phyloP scores from a whole-genome alignment of 352 stramenopile species.

The Pythium brachiatum region DNA sequence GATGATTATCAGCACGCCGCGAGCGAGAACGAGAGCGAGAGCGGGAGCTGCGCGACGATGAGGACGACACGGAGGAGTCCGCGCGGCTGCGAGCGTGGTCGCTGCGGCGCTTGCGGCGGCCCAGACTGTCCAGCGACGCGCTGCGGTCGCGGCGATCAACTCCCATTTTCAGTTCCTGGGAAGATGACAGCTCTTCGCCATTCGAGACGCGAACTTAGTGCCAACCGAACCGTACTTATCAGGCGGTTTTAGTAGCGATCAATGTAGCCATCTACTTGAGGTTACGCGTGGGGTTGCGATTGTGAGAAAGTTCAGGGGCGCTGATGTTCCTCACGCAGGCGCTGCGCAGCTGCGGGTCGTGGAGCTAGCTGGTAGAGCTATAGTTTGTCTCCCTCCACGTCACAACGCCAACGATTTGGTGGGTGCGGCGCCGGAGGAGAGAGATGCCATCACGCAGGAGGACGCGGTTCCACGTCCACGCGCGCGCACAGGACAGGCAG shows the following conservation, averaged over 20 bases:
- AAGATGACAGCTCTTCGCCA: too few species aligned
- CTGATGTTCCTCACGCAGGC: not conserved
- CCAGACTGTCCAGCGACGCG: constrained; percentile 64
- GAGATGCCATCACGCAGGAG: too few species aligned
- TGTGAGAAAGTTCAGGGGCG: too few species aligned
- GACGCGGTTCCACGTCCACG: not conserved
- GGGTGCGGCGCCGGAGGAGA: too few species aligned
- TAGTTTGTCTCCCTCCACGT: not conserved
- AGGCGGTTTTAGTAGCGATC: not conserved
- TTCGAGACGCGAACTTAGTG: not conserved
- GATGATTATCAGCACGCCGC: not conserved
- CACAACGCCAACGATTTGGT: too few species aligned
- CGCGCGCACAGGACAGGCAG: constrained; percentile 33
- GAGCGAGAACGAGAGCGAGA: constrained; percentile 13
- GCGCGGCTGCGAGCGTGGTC: constrained; percentile 19
- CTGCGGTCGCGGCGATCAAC: constrained; percentile 39
- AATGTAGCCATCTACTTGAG: not conserved
- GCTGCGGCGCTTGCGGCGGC: constrained; percentile 31
- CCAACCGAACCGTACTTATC: not conserved
- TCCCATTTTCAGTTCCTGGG: not conserved
- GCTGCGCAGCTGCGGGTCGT: not conserved
- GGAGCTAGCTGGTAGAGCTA: not conserved
- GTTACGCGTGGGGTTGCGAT: too few species aligned
- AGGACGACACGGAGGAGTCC: constrained; percentile 17
- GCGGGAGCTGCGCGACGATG: constrained; percentile 16